Evolutionary conservation across 1,139 yeast species (phyloP), one percentile per base, ranked within the genome.

Genomic region (Candida labiduridarum): DNA sequence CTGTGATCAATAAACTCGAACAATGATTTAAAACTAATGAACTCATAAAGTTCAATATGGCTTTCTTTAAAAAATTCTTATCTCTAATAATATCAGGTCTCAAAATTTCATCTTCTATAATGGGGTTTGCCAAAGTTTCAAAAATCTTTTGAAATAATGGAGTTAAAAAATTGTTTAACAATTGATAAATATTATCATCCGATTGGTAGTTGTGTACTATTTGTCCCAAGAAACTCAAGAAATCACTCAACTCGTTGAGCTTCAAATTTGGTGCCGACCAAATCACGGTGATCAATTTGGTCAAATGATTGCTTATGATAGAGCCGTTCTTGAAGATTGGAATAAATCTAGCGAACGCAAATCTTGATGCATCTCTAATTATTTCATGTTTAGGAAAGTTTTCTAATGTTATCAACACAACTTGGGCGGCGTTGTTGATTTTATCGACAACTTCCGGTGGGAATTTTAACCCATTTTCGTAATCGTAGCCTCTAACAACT

Each of bases 181-280:
- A 74, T 59, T 84, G 85, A 65, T 87, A 90, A 50, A 92, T 82
- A 45, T 79, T 80, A 42, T 82, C 84, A 58, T 88, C 87, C 44
- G 75, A 74, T 60, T 83, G 82, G 67, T 87, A 90, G 59, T 78
- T 81, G 67, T 94, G 98, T 45, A 88, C 83, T 54, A 94, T 80
- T 68, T 94, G 98, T 7, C 96, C 95, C 58, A 94, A 72, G 64
- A 94, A 94, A 46, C 94, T 82, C 51, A 91, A 71, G 63, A 95
- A 91, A 62, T 90, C 97, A 43, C 82, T 78, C 63, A 92, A 71
- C 64, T 94, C 99, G 45, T 75, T 68, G 8, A 81, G 70, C 53
- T 80, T 83, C 56, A 87, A 68, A 60, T 83, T 79, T 45, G 80
- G 82, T n/a, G 88, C 80, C 7, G 84, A 81, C 64, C 95, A 76